Evolutionary conservation across 108 stramenopile genomes (phyloP), one percentile per base, ranked within the genome.

Genomic region (Seminavis robusta): DNA sequence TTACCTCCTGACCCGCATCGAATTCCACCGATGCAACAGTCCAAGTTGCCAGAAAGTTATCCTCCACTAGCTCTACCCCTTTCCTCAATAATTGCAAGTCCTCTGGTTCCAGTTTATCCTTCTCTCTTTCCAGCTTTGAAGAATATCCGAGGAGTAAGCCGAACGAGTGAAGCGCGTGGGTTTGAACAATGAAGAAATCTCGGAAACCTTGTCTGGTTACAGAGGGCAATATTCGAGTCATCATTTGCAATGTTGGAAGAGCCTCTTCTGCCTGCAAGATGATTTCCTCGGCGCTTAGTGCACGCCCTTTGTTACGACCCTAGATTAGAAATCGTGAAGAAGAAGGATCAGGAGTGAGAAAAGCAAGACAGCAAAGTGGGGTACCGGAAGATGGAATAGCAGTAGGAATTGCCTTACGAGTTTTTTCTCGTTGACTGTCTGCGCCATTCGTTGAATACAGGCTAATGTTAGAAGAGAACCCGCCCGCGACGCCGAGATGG

Each of bases 221-320:
- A n/a, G 80, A 85, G 23, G 87, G 87, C 48, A 92, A 56, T 20
- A 92, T 52, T 52, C 85, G 67, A 31, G 73, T 89, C 74, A 92
- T 79, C 80, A 92, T 92, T 46, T 84, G 83, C 44, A 87, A 60
- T 4, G 81, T 60, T 23, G 76, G 83, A 0, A 81, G 69, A 17
- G 65, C 37, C 38, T 77, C 63, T 26, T 66, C 60, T 10, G 46
- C 36, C 20, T 52, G n/a, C n/a, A n/a, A n/a, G n/a, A n/a, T n/a
- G n/a, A n/a, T n/a, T n/a, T n/a, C n/a, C n/a, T n/a, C n/a, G n/a
- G n/a, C n/a, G n/a, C n/a, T n/a, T n/a, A n/a, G n/a, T n/a, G n/a
- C n/a, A n/a, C n/a, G n/a, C n/a, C n/a, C n/a, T n/a, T n/a, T n/a
- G n/a, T n/a, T n/a, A n/a, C n/a, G n/a, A n/a, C n/a, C n/a, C n/a